These are phyloP conservation scores for Curvularia eragrostidis DNA, from an alignment of 2,329 filamentous ascomycete genomes.

Conservation along the genomic window DNA sequence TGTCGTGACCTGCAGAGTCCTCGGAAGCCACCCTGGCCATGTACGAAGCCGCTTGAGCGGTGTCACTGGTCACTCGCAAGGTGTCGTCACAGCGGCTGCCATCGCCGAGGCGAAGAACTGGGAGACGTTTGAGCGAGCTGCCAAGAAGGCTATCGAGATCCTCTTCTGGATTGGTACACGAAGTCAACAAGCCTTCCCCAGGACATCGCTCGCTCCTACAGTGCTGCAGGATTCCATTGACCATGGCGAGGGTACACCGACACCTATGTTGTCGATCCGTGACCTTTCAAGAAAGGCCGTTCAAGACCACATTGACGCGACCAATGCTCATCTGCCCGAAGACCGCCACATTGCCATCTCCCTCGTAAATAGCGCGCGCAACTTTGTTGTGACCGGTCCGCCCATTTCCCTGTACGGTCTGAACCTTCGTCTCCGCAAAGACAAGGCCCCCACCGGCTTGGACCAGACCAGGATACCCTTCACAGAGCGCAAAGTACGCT, in stretches of 20 bases:
- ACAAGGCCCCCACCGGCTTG: conserved; percentile 95
- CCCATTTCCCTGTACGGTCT: conserved; percentile 96
- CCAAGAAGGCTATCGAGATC: conserved; percentile 82
- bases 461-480: conserved; percentile 94
- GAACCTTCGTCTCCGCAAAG: conserved; percentile 92
- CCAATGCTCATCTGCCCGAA: conserved; percentile 91
- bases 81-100: conserved; percentile 89
- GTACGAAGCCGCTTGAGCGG: conserved; percentile 84
- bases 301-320: conserved; percentile 95
- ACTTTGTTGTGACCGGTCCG: conserved; percentile 95
- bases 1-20: conserved; percentile 87
- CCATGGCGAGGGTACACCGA: conserved; percentile 92
- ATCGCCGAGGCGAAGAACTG: conserved; percentile 90
- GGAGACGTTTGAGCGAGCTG: conserved; percentile 85
- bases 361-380: conserved; percentile 93
- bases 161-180: conserved; percentile 98
- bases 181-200: conserved; percentile 95
- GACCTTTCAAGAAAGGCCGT: conserved; percentile 88
- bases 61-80: conserved; percentile 95
- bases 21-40: conserved; percentile 88
- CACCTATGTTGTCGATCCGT: conserved; percentile 96
- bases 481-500: conserved; percentile 94
- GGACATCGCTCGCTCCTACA: conserved; percentile 88
- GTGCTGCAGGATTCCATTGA: conserved; percentile 93
- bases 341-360: conserved; percentile 96